phyloP scores from a whole-genome alignment of 2,329 filamentous ascomycete genomes.

The Rhynchosporium secalis region DNA sequence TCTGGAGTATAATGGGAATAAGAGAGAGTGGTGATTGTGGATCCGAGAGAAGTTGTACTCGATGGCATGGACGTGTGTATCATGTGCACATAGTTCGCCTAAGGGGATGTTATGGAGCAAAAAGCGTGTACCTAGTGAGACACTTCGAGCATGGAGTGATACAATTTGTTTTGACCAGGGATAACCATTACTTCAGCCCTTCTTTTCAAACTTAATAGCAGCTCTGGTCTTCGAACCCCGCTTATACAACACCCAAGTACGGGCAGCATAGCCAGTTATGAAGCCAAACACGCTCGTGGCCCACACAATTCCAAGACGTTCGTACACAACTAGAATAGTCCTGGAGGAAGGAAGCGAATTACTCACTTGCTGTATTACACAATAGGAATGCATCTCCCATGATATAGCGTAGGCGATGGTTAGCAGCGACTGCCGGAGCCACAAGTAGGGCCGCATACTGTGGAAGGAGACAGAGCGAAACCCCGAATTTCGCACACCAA shows the following conservation, averaged over 20 bases:
- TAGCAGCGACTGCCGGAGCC: slow-evolving; percentile 23
- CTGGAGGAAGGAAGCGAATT: not conserved
- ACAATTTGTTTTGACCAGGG: not conserved
- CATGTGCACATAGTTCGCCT: not conserved
- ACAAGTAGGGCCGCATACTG: slow-evolving; percentile 21
- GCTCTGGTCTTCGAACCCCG: slow-evolving; percentile 36
- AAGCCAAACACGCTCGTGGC: slow-evolving; percentile 44
- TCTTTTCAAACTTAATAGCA: slow-evolving; percentile 4
- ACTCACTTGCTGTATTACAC: slow-evolving; percentile 44
- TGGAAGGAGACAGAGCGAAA: too few species aligned
- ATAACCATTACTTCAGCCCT: not conserved
- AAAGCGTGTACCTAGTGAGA: not conserved
- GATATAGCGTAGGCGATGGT: slow-evolving; percentile 22
- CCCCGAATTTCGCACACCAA: too few species aligned
- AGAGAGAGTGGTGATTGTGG: slow-evolving; percentile 4
- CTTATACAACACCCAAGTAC: slow-evolving; percentile 45
- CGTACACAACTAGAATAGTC: not conserved
- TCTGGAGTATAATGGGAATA: slow-evolving; percentile 3
- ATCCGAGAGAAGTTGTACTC: not conserved
- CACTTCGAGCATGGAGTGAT: not conserved
- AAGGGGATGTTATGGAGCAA: not conserved
- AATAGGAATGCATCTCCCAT: slow-evolving; percentile 23
- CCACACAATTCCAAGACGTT: slow-evolving; percentile 39
- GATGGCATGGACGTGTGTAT: not conserved
- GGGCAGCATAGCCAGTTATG: slow-evolving; percentile 43